Conservation (phyloP, 2,329 filamentous ascomycete genomes). For the Neodidymelliopsis sp. region DNA sequence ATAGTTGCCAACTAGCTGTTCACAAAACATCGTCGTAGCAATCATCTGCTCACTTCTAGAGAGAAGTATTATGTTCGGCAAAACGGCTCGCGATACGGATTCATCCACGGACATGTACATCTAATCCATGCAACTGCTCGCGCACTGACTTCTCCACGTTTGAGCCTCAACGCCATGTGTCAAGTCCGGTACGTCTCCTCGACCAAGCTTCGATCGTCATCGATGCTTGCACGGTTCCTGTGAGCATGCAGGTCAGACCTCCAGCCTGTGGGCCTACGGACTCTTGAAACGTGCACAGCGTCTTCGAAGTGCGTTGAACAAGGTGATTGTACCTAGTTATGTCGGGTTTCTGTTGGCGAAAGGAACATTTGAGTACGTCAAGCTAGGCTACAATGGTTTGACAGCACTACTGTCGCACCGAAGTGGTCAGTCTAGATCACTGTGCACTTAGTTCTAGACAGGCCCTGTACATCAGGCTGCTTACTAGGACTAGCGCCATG, state of each 20-base stretch:
- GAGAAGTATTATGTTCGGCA: too few species aligned
- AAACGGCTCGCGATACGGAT: neutral
- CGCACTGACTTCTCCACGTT: constrained; percentile 28
- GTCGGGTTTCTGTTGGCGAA: constrained; percentile 21
- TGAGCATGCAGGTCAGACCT: constrained; percentile 41
- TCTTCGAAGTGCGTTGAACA: constrained; percentile 27
- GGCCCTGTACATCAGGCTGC: constrained; percentile 24
- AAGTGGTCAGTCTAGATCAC: constrained; percentile 24
- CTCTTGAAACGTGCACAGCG: constrained; percentile 41
- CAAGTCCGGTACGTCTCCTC: constrained; percentile 20
- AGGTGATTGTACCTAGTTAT: constrained; percentile 22
- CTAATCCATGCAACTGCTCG: constrained; percentile 28
- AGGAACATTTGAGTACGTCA: constrained; percentile 26
- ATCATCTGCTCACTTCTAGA: too few species aligned
- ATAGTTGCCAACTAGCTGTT: too few species aligned
- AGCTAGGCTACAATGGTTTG: constrained; percentile 19
- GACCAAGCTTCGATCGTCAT: constrained; percentile 19
- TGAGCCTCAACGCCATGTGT: constrained; percentile 31
- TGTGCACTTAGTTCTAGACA: constrained; percentile 20
- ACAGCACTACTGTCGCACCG: constrained; percentile 18
- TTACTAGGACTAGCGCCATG: constrained; percentile 27
- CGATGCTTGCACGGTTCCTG: constrained; percentile 21
- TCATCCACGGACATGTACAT: constrained; percentile 18
- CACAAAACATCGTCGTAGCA: too few species aligned
- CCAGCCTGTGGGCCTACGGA: constrained; percentile 32